Evolutionary conservation across 2,329 filamentous ascomycete species (phyloP), one percentile per base, ranked within the genome.

Genomic region (Nigrospora osmanthi): DNA sequence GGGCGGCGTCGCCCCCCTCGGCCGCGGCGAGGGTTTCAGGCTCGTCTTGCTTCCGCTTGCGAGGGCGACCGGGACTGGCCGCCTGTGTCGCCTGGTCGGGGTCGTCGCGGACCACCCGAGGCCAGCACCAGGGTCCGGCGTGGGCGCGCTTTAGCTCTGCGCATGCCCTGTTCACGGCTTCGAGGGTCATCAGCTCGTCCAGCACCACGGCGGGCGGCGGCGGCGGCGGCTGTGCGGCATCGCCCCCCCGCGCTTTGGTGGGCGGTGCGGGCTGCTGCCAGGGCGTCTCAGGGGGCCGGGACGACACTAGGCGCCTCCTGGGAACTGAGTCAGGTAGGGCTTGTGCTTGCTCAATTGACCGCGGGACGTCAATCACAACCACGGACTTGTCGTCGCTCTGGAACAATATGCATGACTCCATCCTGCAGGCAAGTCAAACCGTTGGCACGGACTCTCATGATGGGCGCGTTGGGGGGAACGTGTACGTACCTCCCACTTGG

Each of bases 331-430:
- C 63, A 7, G 65, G 58, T 12, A 66, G 65, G 32, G 72, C 70
- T 62, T 89, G 86, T 15, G 78, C 79, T 48, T 78, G 70, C 52
- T 85, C 81, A 35, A 89, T 76, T 2, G 86, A 87, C 15, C 71
- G 68, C 19, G 86, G 85, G 38, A 89, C 76, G 55, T 90, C 86
- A 42, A 89, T 61, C 23, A 89, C 60, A 17, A 78, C 68, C 43
- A 83, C 62, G 38, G 73, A 69, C 40, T 64, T 57, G 39, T 69
- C 64, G 2, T 61, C 54, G 50, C 72, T 80, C 51, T 76, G 69
- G 61, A 75, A 83, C 35, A 85, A 59, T 17, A 83, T 70, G 17
- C 61, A 64, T 28, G 61, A 59, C 30, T 47, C 41, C 51, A 52
- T 52, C 23, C 38, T 47, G 35, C 23, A 28, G 23, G 23, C 23